A percentile compares a stretch with the other conserved stretches of the same genome.
phyloP scores from a whole-genome alignment of 805 yeast genomes.

The Cyberlindnera mrakii region DNA sequence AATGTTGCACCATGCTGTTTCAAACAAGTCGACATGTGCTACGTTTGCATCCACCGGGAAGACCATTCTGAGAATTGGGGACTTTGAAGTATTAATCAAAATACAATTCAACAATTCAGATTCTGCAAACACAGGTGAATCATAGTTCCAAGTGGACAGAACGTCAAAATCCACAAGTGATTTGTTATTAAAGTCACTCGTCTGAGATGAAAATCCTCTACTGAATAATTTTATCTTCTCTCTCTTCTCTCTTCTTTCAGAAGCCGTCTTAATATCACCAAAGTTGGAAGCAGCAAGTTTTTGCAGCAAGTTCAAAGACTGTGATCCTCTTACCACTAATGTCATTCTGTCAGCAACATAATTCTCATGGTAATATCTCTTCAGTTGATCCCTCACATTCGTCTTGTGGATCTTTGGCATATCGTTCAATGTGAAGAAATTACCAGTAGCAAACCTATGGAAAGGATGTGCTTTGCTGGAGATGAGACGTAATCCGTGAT shows the following conservation, averaged over 20 bases:
- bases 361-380: conserved; percentile 33
- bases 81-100: conserved; percentile 30
- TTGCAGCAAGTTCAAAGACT: conserved; percentile 51
- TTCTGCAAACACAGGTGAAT: conserved; percentile 21
- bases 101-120: conserved; percentile 25
- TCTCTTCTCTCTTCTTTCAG: conserved; percentile 5
- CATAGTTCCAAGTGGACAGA: conserved; percentile 12
- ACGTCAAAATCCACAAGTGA: conserved; percentile 13
- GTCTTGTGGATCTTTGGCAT: conserved; percentile 27
- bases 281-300: conserved; percentile 44
- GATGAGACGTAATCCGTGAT: conserved; percentile 52
- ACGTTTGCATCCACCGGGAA: conserved; percentile 33
- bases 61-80: conserved; percentile 36
- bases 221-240: conserved; percentile 6
- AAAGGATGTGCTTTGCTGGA: conserved; percentile 47
- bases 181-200: neutral
- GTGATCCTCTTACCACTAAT: conserved; percentile 59
- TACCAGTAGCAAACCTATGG: conserved; percentile 62
- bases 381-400: conserved; percentile 32
- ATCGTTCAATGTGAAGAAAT: conserved; percentile 39
- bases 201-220: neutral
- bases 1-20: conserved; percentile 46
- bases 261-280: conserved; percentile 24
- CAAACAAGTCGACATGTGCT: conserved; percentile 13
- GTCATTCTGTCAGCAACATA: conserved; percentile 47